Conservation (phyloP, 2,329 filamentous ascomycete species). For the Arthrobotrys pseudoclavata region DNA sequence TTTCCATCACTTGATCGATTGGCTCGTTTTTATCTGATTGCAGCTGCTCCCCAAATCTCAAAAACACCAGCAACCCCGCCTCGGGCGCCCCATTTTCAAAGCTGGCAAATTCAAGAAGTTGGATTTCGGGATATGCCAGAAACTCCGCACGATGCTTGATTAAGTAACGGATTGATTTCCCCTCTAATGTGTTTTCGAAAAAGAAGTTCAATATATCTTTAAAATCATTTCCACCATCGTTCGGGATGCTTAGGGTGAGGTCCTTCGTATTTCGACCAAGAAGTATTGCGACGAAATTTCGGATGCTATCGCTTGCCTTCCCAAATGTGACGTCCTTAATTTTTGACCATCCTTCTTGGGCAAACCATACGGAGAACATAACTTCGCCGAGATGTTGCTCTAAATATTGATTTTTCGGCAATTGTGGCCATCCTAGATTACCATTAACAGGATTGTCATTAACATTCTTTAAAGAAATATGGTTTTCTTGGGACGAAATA, state of each 20-base stretch:
- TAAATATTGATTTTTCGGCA: neutral
- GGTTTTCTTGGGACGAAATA: conserved; percentile 27
- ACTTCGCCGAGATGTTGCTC: neutral
- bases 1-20: conserved; percentile 1
- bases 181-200: neutral
- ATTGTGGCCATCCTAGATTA: neutral
- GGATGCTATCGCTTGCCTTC: neutral
- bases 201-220: conserved; percentile 1
- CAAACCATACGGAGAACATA: conserved; percentile 24
- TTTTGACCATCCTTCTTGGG: conserved; percentile 29
- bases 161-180: neutral
- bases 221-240: neutral
- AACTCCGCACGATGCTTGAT: neutral
- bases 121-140: neutral
- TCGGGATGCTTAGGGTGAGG: neutral
- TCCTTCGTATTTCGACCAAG: neutral
- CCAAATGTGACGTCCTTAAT: conserved; percentile 13
- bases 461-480: conserved; percentile 3
- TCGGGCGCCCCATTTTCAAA: neutral
- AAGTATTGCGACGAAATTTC: neutral
- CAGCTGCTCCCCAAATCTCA: neutral
- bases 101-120: neutral
- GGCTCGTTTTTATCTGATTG: neutral
- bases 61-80: neutral
- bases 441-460: neutral